Percentiles rank a stretch among this genome's conserved stretches.
phyloP scores from a whole-genome alignment of 495 filamentous ascomycete genomes.

The Rhizodiscina lignyota region DNA sequence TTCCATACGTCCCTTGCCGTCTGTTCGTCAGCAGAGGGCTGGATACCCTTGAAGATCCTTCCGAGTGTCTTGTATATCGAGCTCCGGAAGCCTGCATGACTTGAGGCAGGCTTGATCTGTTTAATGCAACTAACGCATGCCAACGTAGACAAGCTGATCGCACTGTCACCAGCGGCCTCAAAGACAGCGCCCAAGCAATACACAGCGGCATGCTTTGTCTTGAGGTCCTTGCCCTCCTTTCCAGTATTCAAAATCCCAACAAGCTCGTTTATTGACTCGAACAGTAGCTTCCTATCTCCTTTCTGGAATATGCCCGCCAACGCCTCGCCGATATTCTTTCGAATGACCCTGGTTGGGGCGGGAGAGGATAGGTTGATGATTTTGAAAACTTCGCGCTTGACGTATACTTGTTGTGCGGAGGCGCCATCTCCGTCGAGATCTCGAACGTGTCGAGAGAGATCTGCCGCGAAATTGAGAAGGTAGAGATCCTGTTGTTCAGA shows the following conservation, averaged over 20 bases:
- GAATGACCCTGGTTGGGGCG: conserved; percentile 70
- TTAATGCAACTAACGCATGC: conserved; percentile 56
- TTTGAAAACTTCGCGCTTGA: conserved; percentile 83
- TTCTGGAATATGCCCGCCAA: conserved; percentile 72
- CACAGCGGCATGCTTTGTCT: conserved; percentile 70
- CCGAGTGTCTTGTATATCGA: conserved; percentile 65
- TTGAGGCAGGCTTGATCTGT: conserved; percentile 62
- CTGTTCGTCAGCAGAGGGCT: conserved; percentile 62
- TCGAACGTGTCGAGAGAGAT: conserved; percentile 66
- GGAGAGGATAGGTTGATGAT: conserved; percentile 78
- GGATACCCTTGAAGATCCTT: conserved; percentile 57
- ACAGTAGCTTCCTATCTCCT: conserved; percentile 81
- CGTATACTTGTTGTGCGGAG: conserved; percentile 68
- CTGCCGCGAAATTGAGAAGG: conserved; percentile 74
- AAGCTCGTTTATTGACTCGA: conserved; percentile 85
- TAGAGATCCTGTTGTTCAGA: conserved; percentile 93
- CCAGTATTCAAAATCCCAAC: conserved; percentile 48
- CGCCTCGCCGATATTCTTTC: conserved; percentile 72
- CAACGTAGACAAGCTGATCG: conserved; percentile 65
- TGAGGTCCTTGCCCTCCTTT: conserved; percentile 66
- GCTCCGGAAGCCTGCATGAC: conserved; percentile 67
- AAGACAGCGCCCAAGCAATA: conserved; percentile 82
- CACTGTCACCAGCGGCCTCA: conserved; percentile 80
- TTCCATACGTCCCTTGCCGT: conserved; percentile 91
- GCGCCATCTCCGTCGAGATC: conserved; percentile 57